Evolutionary conservation across 495 filamentous ascomycete genomes (phyloP), one percentile per base, ranked within the genome.

Genomic region (Xylaria castorea): DNA sequence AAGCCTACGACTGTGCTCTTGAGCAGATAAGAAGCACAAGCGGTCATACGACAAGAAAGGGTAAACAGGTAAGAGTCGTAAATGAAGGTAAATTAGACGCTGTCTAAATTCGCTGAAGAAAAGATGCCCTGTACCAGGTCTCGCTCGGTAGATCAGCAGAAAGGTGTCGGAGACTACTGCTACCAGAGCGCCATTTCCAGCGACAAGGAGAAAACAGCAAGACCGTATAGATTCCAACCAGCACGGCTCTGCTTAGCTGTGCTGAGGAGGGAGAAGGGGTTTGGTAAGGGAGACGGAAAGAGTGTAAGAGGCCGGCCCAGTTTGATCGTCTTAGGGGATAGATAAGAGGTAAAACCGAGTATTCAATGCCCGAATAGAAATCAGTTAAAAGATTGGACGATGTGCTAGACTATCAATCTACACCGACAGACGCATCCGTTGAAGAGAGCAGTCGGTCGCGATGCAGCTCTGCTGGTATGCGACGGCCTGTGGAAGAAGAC

Each of bases 1-100:
- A 86, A 83, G 83, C 79, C 77, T 70, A 82, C 85, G 85, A 87
- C 85, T 81, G 80, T 81, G 82, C 79, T 75, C 42, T 73, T 73
- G 73, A 76, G 73, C 48, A 20, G 55, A 46, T 70, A 58, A 25
- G 22, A 42, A 71, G 73, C 66, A 69, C 74, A 74, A 51, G 57
- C 48, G 66, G 63, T 60, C 66, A 60, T 74, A 40, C 36, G 70
- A 51, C 42, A 42, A 14, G 11, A 50, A 69, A 48, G 50, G 65
- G 20, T 38, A 42, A 38, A 46, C 2, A 6, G 51, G 18, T 27
- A 22, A 42, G 46, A 36, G 50, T 16, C 27, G 25, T 46, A 20
- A 55, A 57, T 32, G 55, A 61, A 30, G 3, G 48, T 16, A 64
- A 32, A 51, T 38, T 34, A 58, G 38, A 50, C 38, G 58, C 38